Percentiles rank a stretch among this genome's conserved stretches.
Evolutionary conservation across 176 grass and related monocot genomes (phyloP).

Genomic region (Oryza brachyantha): DNA sequence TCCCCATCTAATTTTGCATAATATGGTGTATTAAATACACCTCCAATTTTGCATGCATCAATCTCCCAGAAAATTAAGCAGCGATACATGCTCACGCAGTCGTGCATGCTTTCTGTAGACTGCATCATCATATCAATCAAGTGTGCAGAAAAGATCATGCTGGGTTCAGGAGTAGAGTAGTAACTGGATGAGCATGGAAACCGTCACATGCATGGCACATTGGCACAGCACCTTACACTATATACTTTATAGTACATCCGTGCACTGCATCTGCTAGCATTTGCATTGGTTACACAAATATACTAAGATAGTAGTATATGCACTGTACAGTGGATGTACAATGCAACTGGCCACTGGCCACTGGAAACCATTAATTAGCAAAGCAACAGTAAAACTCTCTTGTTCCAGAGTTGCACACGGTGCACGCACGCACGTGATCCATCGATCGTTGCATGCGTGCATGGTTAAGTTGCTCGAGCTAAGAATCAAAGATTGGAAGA

Average conservation of each 20-base stretch:
- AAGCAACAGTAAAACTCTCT: background rate
- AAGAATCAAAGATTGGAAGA: no score
- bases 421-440: background rate
- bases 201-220: background rate
- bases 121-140: no score
- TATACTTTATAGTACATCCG: no score
- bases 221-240: no score
- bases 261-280: background rate
- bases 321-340: no score
- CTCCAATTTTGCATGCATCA: no score
- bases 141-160: background rate
- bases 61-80: no score
- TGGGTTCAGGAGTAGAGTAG: background rate
- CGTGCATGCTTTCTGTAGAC: no score
- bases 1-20: no score
- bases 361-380: background rate
- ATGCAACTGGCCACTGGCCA: background rate
- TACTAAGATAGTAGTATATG: background rate
- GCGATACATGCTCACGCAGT: no score
- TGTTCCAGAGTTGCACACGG: background rate
- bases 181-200: background rate
- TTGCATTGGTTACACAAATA: background rate
- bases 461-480: no score
- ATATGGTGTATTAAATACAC: no score
- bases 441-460: background rate